Percentiles rank a stretch among this genome's conserved stretches.
Conservation (phyloP, 768 basidiomycete species). For the Kwoniella sp. region DNA sequence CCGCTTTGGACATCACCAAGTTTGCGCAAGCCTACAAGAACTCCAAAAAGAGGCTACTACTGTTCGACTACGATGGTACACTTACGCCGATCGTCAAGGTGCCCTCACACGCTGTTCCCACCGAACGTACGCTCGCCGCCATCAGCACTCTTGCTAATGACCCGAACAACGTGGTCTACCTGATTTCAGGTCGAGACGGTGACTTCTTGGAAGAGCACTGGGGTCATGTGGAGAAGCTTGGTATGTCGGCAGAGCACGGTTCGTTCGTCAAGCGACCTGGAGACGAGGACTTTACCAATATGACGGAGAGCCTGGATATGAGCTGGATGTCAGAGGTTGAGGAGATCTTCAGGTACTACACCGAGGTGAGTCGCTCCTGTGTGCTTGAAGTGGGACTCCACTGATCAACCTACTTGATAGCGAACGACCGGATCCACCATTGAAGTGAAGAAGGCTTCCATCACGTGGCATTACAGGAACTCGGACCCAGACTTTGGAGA, state of each 20-base stretch:
- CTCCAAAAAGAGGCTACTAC: conserved; percentile 77
- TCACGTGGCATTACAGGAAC: conserved; percentile 96
- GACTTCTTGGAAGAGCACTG: conserved; percentile 87
- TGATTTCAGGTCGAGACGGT: conserved; percentile 93
- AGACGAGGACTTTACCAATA: conserved; percentile 69
- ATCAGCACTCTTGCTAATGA: conserved; percentile 69
- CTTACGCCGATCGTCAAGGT: conserved; percentile 94
- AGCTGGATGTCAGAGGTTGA: conserved; percentile 93
- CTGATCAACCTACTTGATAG: conserved; percentile 44
- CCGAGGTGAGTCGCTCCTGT: conserved; percentile 60
- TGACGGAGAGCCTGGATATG: conserved; percentile 93
- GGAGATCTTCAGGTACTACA: conserved; percentile 94
- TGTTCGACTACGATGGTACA: conserved; percentile 97
- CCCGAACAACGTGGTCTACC: conserved; percentile 87
- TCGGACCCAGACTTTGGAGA: conserved; percentile 91
- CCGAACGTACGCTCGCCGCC: conserved; percentile 66
- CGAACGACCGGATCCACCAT: conserved; percentile 93
- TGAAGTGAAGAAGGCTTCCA: conserved; percentile 93
- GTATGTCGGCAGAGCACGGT: conserved; percentile 94
- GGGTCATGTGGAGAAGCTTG: conserved; percentile 73
- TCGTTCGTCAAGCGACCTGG: conserved; percentile 79
- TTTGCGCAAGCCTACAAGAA: conserved; percentile 61
- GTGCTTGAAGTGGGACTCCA: background rate
- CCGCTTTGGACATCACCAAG: conserved; percentile 65
- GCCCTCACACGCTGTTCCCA: conserved; percentile 80